Percentiles rank a stretch among this genome's conserved stretches.
Evolutionary conservation across 1,284 basidiomycete species (phyloP).

Genomic region (Trametes hirsuta): DNA sequence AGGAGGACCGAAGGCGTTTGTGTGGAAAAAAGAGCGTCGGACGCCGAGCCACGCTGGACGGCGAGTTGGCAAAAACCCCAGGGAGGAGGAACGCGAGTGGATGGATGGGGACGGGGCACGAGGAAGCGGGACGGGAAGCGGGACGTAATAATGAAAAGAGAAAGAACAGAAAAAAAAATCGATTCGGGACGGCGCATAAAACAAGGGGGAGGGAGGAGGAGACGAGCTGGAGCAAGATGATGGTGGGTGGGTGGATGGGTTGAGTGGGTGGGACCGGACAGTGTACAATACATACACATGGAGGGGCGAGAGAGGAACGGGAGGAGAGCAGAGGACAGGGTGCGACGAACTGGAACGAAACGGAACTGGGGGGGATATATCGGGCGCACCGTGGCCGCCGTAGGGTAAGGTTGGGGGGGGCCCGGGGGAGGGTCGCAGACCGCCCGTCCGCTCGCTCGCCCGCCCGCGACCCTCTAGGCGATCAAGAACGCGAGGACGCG

Average conservation of each 20-base stretch:
- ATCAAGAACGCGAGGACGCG: too few relatives aligned
- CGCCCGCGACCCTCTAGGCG: too few relatives aligned
- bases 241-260: background rate
- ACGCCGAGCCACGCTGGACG: constrained; percentile 27
- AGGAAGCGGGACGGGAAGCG: background rate
- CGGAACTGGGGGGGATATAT: background rate
- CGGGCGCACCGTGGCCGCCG: background rate
- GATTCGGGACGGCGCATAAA: background rate
- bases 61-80: constrained; percentile 18
- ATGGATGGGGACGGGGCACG: background rate
- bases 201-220: background rate
- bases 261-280: background rate
- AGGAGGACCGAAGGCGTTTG: background rate
- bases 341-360: too few relatives aligned
- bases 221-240: too few relatives aligned
- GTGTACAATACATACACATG: background rate
- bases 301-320: background rate
- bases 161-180: background rate
- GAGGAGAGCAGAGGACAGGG: background rate
- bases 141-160: background rate
- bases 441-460: too few relatives aligned
- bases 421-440: background rate
- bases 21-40: constrained; percentile 14
- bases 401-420: too few relatives aligned
- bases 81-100: background rate